Evolutionary conservation across 805 yeast species (phyloP), one percentile per base, ranked within the genome.

Genomic region (Candida boidinii): DNA sequence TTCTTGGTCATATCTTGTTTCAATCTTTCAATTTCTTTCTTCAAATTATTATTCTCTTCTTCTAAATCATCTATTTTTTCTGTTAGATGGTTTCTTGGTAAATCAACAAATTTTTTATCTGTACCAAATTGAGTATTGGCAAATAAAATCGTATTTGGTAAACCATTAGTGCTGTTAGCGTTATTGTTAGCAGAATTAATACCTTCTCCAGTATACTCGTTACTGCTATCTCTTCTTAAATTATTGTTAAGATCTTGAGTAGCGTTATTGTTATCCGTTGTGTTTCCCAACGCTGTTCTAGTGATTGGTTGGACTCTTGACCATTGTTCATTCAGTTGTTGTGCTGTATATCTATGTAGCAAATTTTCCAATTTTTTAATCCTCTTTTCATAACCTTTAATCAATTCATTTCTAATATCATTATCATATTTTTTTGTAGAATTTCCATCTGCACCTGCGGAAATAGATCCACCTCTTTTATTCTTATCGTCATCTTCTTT

Each of bases 351-450:
- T 40, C 82, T 85, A 49, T 86, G 92, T 12, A 87, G 57, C 24
- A 86, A 55, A 34, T 73, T 79, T 44, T 87, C 96, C 33, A 90
- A 65, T 43, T 81, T 81, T 39, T 73, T 74, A 26, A 90, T 83
- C 33, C 95, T 62, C 9, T 72, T 55, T 50, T 79, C 79, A 41
- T 86, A 79, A 0, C 83, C 84, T 41, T 66, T 66, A 9, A 80
- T 58, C 10, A 69, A 46, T 27, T 66, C 74, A 4, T 57, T 49
- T n/a, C n/a, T n/a, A n/a, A 29, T 38, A 38, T 4, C n/a, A 20
- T n/a, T n/a, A n/a, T n/a, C n/a, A n/a, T n/a, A n/a, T n/a, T n/a
- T n/a, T n/a, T n/a, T n/a, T 26, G 15, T 26, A 7, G 26, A 21
- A 16, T 16, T 17, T 19, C 28, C 17, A 8, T 26, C 29, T n/a